These are phyloP conservation scores for Oryza brachyantha DNA, from an alignment of 176 grass and related monocot genomes.

Conservation along the genomic window DNA sequence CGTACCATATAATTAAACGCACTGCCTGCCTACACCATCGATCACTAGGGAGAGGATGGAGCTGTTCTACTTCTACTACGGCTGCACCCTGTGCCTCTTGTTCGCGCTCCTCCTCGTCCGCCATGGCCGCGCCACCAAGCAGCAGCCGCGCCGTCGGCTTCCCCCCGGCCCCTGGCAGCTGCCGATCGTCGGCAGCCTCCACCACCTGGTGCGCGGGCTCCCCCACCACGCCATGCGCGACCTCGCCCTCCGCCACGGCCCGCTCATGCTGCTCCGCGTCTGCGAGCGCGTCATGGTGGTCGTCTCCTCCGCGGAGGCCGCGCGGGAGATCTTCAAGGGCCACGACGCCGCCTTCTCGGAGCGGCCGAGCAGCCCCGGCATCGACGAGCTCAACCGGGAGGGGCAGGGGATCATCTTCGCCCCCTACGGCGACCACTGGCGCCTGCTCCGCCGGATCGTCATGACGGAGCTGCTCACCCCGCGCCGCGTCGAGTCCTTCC, in stretches of 20 bases:
- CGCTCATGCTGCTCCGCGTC: constrained; percentile 41
- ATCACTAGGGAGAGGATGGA: no score
- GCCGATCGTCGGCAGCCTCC: constrained; percentile 41
- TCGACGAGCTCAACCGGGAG: constrained; percentile 12
- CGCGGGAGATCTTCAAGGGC: constrained; percentile 38
- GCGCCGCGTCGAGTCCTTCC: constrained; percentile 37
- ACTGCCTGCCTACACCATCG: no score
- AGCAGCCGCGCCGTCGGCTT: neutral
- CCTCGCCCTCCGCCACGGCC: constrained; percentile 28
- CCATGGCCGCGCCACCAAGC: neutral
- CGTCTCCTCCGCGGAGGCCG: constrained; percentile 32
- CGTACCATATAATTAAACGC: no score
- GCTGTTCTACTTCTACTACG: neutral
- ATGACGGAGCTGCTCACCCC: constrained; percentile 38
- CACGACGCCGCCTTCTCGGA: constrained; percentile 34
- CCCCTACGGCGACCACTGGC: constrained; percentile 41
- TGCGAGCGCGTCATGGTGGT: constrained; percentile 32
- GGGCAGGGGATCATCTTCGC: constrained; percentile 32
- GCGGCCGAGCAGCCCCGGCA: constrained; percentile 2
- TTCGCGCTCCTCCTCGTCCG: neutral
- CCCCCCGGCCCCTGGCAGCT: constrained; percentile 37
- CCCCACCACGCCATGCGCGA: constrained; percentile 34
- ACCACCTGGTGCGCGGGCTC: constrained; percentile 33
- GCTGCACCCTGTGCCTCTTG: neutral
- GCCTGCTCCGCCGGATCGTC: constrained; percentile 34